Percentiles rank a stretch among this genome's conserved stretches.
phyloP scores from a whole-genome alignment of 306 rosid genomes.

The Gleditsia sinensis region DNA sequence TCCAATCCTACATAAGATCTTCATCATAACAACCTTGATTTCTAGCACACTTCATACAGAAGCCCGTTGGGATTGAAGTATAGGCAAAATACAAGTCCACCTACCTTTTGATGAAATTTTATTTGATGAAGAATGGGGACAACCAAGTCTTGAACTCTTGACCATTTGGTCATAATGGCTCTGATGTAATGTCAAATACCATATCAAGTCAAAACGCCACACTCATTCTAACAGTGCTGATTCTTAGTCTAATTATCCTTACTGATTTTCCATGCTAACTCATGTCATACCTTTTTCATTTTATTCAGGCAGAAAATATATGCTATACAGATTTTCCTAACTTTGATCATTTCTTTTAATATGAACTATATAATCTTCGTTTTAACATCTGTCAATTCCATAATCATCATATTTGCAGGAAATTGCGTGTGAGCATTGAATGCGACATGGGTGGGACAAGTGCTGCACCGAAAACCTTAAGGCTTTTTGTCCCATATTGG shows the following conservation, averaged over 20 bases:
- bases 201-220: too few species aligned
- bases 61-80: too few species aligned
- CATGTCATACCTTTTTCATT: background rate
- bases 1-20: too few species aligned
- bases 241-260: background rate
- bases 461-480: conserved; percentile 82
- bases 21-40: too few species aligned
- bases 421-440: conserved; percentile 89
- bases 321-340: background rate
- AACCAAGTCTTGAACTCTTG: too few species aligned
- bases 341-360: background rate
- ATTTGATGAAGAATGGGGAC: too few species aligned
- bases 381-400: conserved; percentile 23
- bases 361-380: background rate
- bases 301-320: background rate
- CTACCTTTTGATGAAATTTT: too few species aligned
- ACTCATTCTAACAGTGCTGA: too few species aligned
- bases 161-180: too few species aligned
- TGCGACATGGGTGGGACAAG: conserved; percentile 92
- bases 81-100: too few species aligned
- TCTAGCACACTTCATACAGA: too few species aligned
- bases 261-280: conserved; percentile 10
- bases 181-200: too few species aligned
- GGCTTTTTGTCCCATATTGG: conserved; percentile 96
- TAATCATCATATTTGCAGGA: conserved; percentile 56